Evolutionary conservation across 2,329 filamentous ascomycete species (phyloP), one percentile per base, ranked within the genome.

Genomic region (Furcasterigmium sp.): DNA sequence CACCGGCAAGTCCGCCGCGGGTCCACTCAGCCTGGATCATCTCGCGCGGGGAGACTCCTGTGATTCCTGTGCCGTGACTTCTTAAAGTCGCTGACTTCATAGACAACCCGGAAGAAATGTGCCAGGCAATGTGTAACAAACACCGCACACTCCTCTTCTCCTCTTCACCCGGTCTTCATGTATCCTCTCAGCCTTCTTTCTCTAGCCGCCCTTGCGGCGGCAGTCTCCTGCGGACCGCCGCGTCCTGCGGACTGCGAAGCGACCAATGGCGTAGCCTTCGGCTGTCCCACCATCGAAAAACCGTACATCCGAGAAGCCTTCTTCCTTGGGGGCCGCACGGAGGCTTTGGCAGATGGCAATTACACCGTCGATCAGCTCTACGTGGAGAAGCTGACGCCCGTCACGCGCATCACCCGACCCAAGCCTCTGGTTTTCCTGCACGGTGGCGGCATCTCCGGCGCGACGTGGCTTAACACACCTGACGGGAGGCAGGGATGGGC

Each of bases 401-500:
- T 46, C 4, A 44, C 49, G 8, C 50, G 49, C 18, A 47, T 43
- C 10, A 32, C 29, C 13, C 51, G 52, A 10, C 37, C 51, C 6
- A 53, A 53, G n/a, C 57, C 57, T 8, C 50, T 61, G 18, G 54
- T 61, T 44, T 61, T 61, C 53, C 55, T 60, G 38, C 56, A 58
- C 40, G 58, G 58, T 25, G 56, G 56, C 15, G 58, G 54, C 8
- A 52, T 56, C 13, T 57, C 56, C 4, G 58, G 55, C 21, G 56
- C 58, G 32, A 56, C 57, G 19, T 60, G 58, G 52, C 55, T 70
- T 13, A 61, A 64, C 41, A 70, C 63, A 10, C 67, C 68, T 3
- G 66, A 69, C 45, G 59, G 58, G 32, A 58, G 65, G 13, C 57
- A 55, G 43, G 66, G 65, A n/a, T 69, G 65, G 61, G 60, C 65